These are phyloP conservation scores for Cinnamomum micranthum DNA, from an alignment of 164 flowering plant species.

Conservation along the genomic window DNA sequence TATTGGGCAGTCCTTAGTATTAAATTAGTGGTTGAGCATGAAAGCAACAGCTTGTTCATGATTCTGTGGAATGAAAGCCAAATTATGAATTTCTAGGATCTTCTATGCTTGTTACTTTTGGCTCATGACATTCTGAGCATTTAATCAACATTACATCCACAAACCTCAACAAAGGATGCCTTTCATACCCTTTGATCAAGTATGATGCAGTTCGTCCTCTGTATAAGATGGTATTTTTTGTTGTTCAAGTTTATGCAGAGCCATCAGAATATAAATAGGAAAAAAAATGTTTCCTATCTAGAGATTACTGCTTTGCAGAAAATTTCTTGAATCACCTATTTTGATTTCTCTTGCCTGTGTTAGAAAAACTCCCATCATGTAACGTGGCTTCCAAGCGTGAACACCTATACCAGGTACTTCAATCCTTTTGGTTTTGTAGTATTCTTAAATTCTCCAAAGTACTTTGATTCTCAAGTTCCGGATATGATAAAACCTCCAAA, in stretches of 20 bases:
- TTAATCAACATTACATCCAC: neutral
- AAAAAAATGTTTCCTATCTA: neutral
- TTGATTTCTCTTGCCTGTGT: constrained; percentile 4
- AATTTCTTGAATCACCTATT: neutral
- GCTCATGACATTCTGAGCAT: neutral
- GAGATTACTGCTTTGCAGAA: neutral
- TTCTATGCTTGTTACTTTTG: neutral
- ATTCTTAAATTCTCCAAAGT: too few species aligned
- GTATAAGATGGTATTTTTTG: neutral
- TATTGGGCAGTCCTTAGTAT: neutral
- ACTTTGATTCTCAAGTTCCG: neutral
- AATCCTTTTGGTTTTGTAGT: neutral
- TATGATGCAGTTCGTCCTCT: neutral
- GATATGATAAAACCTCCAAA: neutral
- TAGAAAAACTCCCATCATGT: constrained; percentile 71
- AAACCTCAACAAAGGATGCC: neutral
- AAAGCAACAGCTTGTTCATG: neutral
- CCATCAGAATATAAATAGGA: neutral
- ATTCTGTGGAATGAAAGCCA: neutral
- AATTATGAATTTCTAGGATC: neutral
- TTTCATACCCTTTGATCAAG: neutral
- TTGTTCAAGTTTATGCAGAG: neutral
- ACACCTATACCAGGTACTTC: constrained; percentile 80
- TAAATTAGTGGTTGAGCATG: neutral
- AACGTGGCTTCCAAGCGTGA: constrained; percentile 78